Percentiles rank a stretch among this genome's conserved stretches.
phyloP scores from a whole-genome alignment of 495 filamentous ascomycete genomes.

The Xylaria nigripes region DNA sequence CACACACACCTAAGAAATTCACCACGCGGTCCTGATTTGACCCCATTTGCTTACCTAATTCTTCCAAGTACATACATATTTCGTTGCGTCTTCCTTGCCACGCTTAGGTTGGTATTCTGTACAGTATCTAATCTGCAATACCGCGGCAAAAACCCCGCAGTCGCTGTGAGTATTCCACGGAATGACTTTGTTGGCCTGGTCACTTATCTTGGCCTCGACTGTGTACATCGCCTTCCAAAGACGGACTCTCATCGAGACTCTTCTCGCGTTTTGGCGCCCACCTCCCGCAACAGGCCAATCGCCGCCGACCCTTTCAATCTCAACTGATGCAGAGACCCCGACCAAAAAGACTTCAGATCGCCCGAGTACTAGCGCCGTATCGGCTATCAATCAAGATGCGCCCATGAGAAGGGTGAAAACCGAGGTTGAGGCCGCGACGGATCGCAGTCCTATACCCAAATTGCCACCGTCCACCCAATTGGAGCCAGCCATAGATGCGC shows the following conservation, averaged over 20 bases:
- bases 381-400: background rate
- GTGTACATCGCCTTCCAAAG: constrained; percentile 43
- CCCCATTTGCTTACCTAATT: too few relatives aligned
- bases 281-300: constrained; percentile 21
- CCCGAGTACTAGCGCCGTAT: background rate
- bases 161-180: background rate
- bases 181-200: constrained; percentile 48
- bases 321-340: background rate
- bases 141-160: background rate
- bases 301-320: constrained; percentile 17
- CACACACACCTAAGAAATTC: too few relatives aligned
- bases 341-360: background rate
- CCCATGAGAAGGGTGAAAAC: background rate
- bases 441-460: constrained; percentile 1
- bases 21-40: too few relatives aligned
- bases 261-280: constrained; percentile 18
- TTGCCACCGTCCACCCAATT: constrained; percentile 9
- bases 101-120: too few relatives aligned
- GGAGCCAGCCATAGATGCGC: background rate
- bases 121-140: too few relatives aligned
- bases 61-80: too few relatives aligned
- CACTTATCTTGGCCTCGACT: constrained; percentile 46
- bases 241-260: constrained; percentile 31
- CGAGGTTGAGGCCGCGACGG: background rate
- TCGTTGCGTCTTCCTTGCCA: too few relatives aligned